phyloP scores from a whole-genome alignment of 805 yeast genomes.

The Phaffomyces thermotolerans region DNA sequence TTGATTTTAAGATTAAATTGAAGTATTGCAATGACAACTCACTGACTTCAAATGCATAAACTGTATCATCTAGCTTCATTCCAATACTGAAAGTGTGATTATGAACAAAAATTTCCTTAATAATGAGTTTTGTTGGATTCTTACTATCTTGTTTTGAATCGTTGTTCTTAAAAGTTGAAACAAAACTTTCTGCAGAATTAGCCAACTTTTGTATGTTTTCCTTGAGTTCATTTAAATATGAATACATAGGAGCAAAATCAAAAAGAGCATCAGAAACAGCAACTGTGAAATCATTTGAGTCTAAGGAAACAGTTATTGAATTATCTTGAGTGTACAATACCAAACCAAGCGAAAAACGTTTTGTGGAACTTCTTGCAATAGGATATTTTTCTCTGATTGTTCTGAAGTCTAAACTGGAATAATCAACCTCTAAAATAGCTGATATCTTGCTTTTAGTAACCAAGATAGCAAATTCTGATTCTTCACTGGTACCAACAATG shows the following conservation, averaged over 20 bases:
- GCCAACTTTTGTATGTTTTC: neutral
- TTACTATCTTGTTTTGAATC: neutral
- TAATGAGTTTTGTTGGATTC: neutral
- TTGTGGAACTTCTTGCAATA: neutral
- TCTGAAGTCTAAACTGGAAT: neutral
- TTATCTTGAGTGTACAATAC: neutral
- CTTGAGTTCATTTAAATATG: neutral
- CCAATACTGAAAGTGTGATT: constrained; percentile 1
- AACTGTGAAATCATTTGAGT: neutral
- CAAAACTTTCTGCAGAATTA: neutral
- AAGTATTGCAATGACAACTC: constrained; percentile 6
- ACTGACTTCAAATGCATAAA: constrained; percentile 8
- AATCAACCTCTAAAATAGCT: neutral
- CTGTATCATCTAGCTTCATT: neutral
- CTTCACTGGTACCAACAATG: constrained; percentile 1
- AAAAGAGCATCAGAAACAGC: neutral
- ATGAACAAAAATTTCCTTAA: neutral
- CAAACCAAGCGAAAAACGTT: neutral
- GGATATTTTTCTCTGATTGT: neutral
- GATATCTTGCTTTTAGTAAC: neutral
- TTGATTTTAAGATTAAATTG: constrained; percentile 6
- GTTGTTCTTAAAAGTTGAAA: neutral
- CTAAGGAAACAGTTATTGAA: neutral
- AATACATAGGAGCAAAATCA: neutral
- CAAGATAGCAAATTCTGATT: neutral